phyloP scores from a whole-genome alignment of 208 protist genomes.

The Trichomonas vaginalis region DNA sequence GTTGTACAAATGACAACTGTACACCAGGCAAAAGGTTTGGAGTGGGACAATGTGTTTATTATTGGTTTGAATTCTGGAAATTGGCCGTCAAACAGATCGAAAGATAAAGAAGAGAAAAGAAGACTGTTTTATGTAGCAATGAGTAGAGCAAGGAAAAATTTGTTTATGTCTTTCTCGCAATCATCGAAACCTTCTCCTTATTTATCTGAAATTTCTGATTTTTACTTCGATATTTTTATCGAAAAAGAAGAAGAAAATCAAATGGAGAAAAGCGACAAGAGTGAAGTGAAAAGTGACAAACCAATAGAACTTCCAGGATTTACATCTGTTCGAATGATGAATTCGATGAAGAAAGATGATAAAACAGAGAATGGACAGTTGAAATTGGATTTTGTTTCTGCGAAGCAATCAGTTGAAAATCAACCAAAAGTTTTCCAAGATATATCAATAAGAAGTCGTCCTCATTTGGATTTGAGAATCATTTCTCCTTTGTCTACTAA shows the following conservation, averaged over 20 bases:
- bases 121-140: conserved; percentile 14
- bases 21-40: conserved; percentile 2
- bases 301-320: neutral
- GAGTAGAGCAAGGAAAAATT: neutral
- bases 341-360: neutral
- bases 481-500: neutral
- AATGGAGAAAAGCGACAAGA: neutral
- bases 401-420: neutral
- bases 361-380: neutral
- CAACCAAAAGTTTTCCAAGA: no score
- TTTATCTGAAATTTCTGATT: neutral
- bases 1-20: neutral
- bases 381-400: neutral
- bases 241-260: neutral
- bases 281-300: neutral
- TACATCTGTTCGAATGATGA: neutral
- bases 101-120: neutral
- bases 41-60: conserved; percentile 8
- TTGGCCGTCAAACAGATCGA: neutral
- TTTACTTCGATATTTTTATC: neutral
- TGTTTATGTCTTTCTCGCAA: neutral
- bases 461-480: neutral
- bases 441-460: neutral
- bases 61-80: neutral
- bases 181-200: neutral